phyloP scores from a whole-genome alignment of 2,329 filamentous ascomycete genomes.

The Pezicula neosporulosa region DNA sequence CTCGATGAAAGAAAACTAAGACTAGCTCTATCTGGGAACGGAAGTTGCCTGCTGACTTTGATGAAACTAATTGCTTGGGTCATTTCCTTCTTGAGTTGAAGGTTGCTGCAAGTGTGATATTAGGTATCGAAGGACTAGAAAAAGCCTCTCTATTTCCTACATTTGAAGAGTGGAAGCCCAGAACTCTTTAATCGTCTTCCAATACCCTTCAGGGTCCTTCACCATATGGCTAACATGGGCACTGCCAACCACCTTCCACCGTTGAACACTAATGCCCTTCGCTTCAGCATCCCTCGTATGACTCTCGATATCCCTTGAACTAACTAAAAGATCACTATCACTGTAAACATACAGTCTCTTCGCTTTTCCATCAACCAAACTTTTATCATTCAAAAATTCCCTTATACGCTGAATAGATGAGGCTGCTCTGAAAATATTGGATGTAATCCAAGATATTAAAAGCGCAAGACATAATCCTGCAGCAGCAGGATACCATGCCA shows the following conservation, averaged over 20 bases:
- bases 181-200: constrained; percentile 7
- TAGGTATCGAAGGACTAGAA: too few species aligned
- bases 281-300: constrained; percentile 12
- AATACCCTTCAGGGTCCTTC: constrained; percentile 15
- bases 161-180: constrained; percentile 3
- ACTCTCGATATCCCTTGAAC: constrained; percentile 10
- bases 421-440: constrained; percentile 1
- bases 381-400: constrained; percentile 9
- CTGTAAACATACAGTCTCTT: constrained; percentile 20
- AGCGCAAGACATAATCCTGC: background rate
- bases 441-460: background rate
- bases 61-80: too few species aligned
- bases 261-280: constrained; percentile 5
- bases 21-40: too few species aligned
- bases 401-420: constrained; percentile 4
- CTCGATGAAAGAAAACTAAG: too few species aligned
- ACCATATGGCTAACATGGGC: constrained; percentile 16
- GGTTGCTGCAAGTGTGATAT: too few species aligned
- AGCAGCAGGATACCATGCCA: constrained; percentile 2
- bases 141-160: too few species aligned
- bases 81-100: too few species aligned
- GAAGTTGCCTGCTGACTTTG: too few species aligned
- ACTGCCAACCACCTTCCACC: constrained; percentile 10
- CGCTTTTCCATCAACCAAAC: constrained; percentile 9
- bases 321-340: constrained; percentile 13